Evolutionary conservation across 1,139 yeast species (phyloP).

Genomic region (Kodamaea anthophila): DNA sequence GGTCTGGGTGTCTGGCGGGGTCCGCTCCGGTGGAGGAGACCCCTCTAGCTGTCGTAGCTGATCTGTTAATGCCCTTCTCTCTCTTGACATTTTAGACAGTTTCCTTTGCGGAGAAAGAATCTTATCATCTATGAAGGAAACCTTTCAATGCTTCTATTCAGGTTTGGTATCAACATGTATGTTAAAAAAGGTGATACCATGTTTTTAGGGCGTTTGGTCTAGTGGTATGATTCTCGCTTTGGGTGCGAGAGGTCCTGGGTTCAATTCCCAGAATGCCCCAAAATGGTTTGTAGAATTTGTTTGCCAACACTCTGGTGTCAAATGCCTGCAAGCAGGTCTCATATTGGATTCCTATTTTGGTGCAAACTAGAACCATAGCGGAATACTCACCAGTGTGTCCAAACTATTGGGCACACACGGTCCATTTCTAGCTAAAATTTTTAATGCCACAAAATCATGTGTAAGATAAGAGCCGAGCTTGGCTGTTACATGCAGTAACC

Average conservation of each 20-base stretch:
- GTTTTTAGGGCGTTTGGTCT: constrained; percentile 16
- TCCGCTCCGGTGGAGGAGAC: no score
- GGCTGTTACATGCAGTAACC: no score
- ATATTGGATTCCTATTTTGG: constrained; percentile 91
- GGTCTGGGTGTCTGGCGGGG: no score
- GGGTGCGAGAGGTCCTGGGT: constrained; percentile 31
- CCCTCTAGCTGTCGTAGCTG: no score
- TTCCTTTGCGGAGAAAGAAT: no score
- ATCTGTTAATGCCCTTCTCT: no score
- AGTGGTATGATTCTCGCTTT: constrained; percentile 19
- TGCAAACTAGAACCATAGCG: constrained; percentile 80
- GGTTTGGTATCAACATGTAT: no score
- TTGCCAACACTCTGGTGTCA: constrained; percentile 53
- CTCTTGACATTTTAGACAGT: no score
- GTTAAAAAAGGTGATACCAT: no score
- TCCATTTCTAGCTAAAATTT: constrained; percentile 10
- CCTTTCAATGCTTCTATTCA: no score
- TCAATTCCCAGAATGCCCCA: constrained; percentile 30
- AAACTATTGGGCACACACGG: constrained; percentile 9
- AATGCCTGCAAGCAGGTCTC: constrained; percentile 31
- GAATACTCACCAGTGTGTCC: constrained; percentile 63
- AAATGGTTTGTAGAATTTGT: constrained; percentile 10
- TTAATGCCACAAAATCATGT: no score
- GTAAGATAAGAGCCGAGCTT: no score
- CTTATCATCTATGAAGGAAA: constrained; percentile 26